These are phyloP conservation scores for Bacterosira constricta DNA, from an alignment of 108 stramenopile species.

Conservation along the genomic window DNA sequence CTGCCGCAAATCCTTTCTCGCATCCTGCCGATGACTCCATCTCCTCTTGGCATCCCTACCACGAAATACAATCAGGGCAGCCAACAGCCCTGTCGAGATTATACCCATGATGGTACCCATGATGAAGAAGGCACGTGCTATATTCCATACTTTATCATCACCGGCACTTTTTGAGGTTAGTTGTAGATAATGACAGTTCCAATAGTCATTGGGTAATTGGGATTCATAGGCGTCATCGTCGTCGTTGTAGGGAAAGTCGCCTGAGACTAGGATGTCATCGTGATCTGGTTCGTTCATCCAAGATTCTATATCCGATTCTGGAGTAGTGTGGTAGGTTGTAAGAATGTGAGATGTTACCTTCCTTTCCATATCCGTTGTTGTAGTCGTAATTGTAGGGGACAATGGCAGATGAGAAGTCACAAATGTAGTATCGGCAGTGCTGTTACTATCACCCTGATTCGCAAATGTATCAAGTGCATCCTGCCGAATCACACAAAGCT, in stretches of 20 bases:
- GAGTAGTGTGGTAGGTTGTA: not conserved
- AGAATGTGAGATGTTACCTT: not conserved
- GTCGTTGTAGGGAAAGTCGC: conserved; percentile 34
- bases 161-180: conserved; percentile 6
- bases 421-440: not conserved
- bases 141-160: conserved; percentile 27
- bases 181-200: conserved; percentile 21
- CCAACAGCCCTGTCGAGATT: conserved; percentile 6
- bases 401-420: not conserved
- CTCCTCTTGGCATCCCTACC: not conserved
- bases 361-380: not conserved
- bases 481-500: conserved; percentile 26
- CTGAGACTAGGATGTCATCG: conserved; percentile 26
- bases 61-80: conserved; percentile 9
- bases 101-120: conserved; percentile 21
- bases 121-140: conserved; percentile 21
- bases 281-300: conserved; percentile 10
- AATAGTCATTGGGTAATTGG: conserved; percentile 13
- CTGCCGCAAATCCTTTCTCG: not conserved
- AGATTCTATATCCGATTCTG: no score
- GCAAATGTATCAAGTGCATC: conserved; percentile 21
- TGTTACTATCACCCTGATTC: not conserved
- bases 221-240: conserved; percentile 18
- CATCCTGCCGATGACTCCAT: not conserved
- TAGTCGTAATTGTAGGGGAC: not conserved